Conservation (phyloP, 2,329 filamentous ascomycete species). For the Botrytis pseudocinerea region DNA sequence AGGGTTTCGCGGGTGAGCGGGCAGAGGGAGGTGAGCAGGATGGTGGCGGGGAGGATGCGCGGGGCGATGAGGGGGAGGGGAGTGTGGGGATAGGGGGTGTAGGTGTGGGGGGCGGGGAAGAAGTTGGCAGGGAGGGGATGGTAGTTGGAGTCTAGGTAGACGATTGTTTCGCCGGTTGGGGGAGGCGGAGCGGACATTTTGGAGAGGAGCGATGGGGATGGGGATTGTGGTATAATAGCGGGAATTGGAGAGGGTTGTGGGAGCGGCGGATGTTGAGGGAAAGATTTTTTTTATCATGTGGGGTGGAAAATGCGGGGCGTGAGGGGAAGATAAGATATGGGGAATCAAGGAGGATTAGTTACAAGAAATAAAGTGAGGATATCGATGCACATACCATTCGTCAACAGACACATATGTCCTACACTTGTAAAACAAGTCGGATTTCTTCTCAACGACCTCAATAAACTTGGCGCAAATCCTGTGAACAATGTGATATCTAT, state of each 20-base stretch:
- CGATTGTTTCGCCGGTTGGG: background rate
- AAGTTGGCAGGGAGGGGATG: background rate
- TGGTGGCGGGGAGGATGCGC: background rate
- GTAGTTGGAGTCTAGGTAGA: conserved; percentile 14
- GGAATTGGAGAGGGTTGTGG: background rate
- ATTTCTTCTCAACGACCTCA: background rate
- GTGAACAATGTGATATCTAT: background rate
- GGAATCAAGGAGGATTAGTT: background rate
- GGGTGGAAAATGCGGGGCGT: background rate
- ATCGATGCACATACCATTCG: background rate
- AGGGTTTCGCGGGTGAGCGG: background rate
- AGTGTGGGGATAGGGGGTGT: background rate
- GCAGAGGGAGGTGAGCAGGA: conserved; percentile 3
- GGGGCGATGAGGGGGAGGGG: background rate
- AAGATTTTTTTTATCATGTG: background rate
- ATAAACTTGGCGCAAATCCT: background rate
- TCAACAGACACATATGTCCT: background rate
- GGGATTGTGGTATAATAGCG: too few species aligned
- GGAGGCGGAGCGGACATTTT: background rate
- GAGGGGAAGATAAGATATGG: background rate
- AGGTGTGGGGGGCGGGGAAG: background rate
- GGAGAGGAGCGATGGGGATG: background rate
- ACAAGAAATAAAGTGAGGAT: background rate
- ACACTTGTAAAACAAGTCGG: background rate
- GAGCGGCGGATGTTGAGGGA: background rate